These are phyloP conservation scores for Ophiorrhiza pumila DNA, from an alignment of 257 asterid genomes.

Conservation along the genomic window DNA sequence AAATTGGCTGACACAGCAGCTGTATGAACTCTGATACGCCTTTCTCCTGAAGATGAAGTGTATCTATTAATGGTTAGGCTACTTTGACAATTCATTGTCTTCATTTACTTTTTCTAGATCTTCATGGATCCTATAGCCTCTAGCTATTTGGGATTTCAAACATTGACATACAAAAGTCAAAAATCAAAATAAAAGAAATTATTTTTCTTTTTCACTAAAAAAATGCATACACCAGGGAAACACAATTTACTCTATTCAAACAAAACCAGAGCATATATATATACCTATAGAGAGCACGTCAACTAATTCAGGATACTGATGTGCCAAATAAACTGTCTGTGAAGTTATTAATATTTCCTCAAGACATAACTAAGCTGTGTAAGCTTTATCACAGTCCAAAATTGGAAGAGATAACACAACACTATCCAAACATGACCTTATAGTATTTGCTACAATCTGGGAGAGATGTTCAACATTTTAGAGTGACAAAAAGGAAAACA, in stretches of 20 bases:
- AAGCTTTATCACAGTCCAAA: constrained; percentile 76
- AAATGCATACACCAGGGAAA: not conserved
- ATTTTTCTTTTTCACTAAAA: not conserved
- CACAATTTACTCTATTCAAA: not conserved
- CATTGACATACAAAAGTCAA: no score
- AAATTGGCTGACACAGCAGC: constrained; percentile 69
- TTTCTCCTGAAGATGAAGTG: constrained; percentile 70
- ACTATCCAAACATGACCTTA: constrained; percentile 19
- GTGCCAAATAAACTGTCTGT: constrained; percentile 62
- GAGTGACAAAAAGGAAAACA: not conserved
- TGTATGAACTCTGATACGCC: constrained; percentile 71
- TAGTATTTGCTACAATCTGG: constrained; percentile 18
- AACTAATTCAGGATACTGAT: constrained; percentile 47
- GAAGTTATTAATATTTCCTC: constrained; percentile 58
- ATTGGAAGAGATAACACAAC: constrained; percentile 69
- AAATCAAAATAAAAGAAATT: not conserved
- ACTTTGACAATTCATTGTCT: not conserved
- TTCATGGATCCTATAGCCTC: not conserved
- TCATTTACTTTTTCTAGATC: not conserved
- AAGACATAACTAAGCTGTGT: constrained; percentile 58
- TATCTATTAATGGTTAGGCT: constrained; percentile 49
- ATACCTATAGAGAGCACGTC: no score
- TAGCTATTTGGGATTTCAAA: not conserved
- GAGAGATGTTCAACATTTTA: not conserved
- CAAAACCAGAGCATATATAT: not conserved